phyloP scores from a whole-genome alignment of 2,329 filamentous ascomycete genomes.

The Parasarocladium wereldwijsianum region DNA sequence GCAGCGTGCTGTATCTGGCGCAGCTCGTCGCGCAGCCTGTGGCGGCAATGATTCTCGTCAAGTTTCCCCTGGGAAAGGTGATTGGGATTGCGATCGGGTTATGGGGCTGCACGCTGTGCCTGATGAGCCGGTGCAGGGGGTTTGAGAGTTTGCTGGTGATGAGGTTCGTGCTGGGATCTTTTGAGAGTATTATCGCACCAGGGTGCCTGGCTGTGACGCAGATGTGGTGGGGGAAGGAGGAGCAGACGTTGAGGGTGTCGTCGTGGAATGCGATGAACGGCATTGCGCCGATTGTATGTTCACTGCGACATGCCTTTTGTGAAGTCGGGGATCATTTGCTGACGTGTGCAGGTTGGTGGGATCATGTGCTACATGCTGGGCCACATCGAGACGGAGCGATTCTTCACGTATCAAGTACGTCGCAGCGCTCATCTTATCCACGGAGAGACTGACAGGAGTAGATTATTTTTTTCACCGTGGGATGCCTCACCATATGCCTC shows the following conservation, averaged over 20 bases:
- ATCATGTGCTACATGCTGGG: conserved; percentile 44
- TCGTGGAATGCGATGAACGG: conserved; percentile 50
- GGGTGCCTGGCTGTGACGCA: conserved; percentile 42
- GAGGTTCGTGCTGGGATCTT: conserved; percentile 41
- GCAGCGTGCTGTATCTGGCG: conserved; percentile 45
- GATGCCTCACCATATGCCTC: conserved; percentile 32
- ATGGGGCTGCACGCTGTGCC: conserved; percentile 36
- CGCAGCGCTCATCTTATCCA: neutral
- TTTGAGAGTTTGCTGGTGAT: conserved; percentile 35
- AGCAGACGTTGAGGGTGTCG: conserved; percentile 38
- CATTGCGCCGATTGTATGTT: conserved; percentile 34
- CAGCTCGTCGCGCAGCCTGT: conserved; percentile 43
- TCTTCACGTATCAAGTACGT: conserved; percentile 29
- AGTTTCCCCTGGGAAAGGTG: conserved; percentile 46
- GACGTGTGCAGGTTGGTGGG: conserved; percentile 27
- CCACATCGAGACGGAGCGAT: conserved; percentile 28
- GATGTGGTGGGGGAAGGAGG: conserved; percentile 42
- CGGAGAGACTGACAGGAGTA: conserved; percentile 8
- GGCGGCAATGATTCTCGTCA: conserved; percentile 41
- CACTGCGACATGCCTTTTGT: neutral
- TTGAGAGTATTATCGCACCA: conserved; percentile 33
- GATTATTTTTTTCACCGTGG: conserved; percentile 41
- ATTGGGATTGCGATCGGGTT: conserved; percentile 39
- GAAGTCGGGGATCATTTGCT: conserved; percentile 2
- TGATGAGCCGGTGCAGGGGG: conserved; percentile 35